These are phyloP conservation scores for Kwoniella dejecticola DNA, from an alignment of 768 basidiomycete species.

Conservation along the genomic window DNA sequence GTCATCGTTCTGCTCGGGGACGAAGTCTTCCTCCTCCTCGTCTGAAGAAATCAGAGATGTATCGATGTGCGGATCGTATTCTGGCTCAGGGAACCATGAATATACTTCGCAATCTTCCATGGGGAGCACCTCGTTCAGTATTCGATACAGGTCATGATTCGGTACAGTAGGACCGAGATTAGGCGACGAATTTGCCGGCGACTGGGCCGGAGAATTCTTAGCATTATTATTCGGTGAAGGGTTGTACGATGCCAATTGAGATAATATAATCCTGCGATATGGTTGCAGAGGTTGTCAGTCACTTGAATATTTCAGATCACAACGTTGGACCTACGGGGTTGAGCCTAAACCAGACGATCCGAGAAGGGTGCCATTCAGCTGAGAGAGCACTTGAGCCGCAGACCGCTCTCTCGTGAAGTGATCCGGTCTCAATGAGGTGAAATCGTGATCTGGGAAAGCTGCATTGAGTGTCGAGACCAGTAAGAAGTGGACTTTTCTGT, in stretches of 20 bases:
- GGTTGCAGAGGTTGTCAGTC: not conserved
- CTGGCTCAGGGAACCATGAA: conserved; percentile 88
- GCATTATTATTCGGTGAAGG: not conserved
- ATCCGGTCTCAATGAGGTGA: conserved; percentile 84
- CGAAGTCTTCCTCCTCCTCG: conserved; percentile 65
- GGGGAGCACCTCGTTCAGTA: conserved; percentile 86
- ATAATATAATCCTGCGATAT: conserved; percentile 4
- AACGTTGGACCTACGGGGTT: conserved; percentile 6
- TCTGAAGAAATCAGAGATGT: conserved; percentile 52
- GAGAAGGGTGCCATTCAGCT: conserved; percentile 33
- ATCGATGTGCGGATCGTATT: conserved; percentile 82
- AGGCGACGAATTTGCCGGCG: conserved; percentile 16
- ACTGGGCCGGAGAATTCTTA: conserved; percentile 9
- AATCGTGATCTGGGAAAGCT: conserved; percentile 97
- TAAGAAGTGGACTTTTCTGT: conserved; percentile 82
- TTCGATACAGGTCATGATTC: conserved; percentile 82
- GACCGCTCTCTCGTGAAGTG: conserved; percentile 70
- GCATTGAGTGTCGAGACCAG: conserved; percentile 96
- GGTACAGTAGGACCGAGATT: conserved; percentile 57
- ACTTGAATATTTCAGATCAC: not conserved
- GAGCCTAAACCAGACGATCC: conserved; percentile 19
- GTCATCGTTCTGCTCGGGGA: conserved; percentile 28
- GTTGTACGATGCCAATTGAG: conserved; percentile 13
- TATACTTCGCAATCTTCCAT: conserved; percentile 92
- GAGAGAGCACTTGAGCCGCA: conserved; percentile 39